These are phyloP conservation scores for Nitzschia putrida DNA, from an alignment of 108 stramenopile genomes.

Conservation along the genomic window DNA sequence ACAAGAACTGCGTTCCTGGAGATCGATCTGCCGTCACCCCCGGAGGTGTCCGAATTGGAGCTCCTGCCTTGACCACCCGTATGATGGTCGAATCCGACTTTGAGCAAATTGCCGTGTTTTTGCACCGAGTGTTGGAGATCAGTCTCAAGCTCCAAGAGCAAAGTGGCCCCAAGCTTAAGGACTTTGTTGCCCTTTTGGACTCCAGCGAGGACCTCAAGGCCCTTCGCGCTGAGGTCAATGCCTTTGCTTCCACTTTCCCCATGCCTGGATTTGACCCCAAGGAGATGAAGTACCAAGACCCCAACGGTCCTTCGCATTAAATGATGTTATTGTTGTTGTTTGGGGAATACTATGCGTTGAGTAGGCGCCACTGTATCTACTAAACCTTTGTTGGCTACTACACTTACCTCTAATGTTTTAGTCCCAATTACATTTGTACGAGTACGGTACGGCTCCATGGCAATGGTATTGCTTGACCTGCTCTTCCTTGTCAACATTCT, in stretches of 20 bases:
- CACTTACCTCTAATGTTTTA: too few species aligned
- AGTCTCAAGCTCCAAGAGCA: constrained; percentile 87
- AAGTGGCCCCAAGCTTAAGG: constrained; percentile 89
- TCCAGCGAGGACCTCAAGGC: constrained; percentile 68
- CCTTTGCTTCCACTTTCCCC: constrained; percentile 92
- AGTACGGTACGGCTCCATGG: too few species aligned
- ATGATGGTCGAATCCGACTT: constrained; percentile 95
- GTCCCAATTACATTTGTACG: too few species aligned
- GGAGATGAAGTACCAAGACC: constrained; percentile 80
- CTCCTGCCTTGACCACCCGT: constrained; percentile 91
- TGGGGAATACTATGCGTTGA: background rate
- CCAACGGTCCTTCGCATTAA: constrained; percentile 43
- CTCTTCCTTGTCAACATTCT: too few species aligned
- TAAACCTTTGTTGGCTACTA: too few species aligned
- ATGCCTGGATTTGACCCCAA: constrained; percentile 96
- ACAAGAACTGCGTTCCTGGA: constrained; percentile 99
- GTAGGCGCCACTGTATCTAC: too few species aligned
- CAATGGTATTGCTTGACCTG: too few species aligned
- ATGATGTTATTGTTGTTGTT: background rate
- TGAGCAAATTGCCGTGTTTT: constrained; percentile 92
- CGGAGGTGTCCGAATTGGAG: constrained; percentile 97
- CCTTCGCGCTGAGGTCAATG: constrained; percentile 81
- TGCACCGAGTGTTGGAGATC: constrained; percentile 87
- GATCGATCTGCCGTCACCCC: constrained; percentile 98
- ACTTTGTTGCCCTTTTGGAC: constrained; percentile 84